phyloP scores from a whole-genome alignment of 257 asterid genomes.

The Ilex asprella region DNA sequence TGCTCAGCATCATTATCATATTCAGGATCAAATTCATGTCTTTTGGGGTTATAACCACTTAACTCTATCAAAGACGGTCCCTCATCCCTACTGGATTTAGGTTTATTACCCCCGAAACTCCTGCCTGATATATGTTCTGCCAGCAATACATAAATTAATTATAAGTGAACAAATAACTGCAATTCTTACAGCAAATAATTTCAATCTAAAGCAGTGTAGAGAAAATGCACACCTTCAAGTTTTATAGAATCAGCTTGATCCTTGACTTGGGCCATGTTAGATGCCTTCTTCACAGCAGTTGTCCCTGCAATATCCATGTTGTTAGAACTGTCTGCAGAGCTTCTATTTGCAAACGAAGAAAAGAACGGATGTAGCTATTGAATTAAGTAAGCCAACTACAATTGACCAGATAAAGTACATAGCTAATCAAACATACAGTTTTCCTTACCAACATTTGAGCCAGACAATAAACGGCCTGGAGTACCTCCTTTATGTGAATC shows the following conservation, averaged over 20 bases:
- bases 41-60: conserved; percentile 69
- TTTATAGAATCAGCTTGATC: conserved; percentile 50
- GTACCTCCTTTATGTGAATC: conserved; percentile 62
- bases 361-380: background rate
- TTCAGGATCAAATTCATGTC: conserved; percentile 81
- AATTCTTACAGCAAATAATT: background rate
- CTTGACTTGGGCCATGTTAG: conserved; percentile 46
- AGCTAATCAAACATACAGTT: conserved; percentile 7
- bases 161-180: background rate
- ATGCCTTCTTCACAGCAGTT: conserved; percentile 46
- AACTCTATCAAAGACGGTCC: conserved; percentile 56
- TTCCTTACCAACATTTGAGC: conserved; percentile 46
- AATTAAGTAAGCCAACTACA: conserved; percentile 10
- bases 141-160: conserved; percentile 3
- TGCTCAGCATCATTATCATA: conserved; percentile 91
- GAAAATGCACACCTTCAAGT: conserved; percentile 43
- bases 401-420: background rate
- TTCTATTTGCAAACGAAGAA: conserved; percentile 2
- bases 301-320: conserved; percentile 36
- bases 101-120: conserved; percentile 56
- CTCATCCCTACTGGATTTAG: conserved; percentile 43
- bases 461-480: conserved; percentile 52
- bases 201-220: background rate
- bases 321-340: conserved; percentile 13
- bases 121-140: conserved; percentile 45